A percentile compares a stretch with the other conserved stretches of the same genome.
Conservation (phyloP, 371 early-diverging fungal species). For the Circinella umbellata region DNA sequence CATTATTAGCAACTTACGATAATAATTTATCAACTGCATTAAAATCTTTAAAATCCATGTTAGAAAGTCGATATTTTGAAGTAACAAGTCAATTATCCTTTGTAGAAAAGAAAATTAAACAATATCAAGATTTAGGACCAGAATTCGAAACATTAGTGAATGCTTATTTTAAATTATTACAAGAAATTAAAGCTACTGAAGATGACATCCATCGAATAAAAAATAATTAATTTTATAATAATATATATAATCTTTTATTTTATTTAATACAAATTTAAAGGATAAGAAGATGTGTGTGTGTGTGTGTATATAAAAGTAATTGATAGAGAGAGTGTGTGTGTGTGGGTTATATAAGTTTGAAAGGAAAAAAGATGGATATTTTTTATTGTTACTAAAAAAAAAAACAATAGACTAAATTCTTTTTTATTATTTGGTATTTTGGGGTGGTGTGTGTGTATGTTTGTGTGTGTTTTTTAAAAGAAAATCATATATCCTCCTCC, state of each 20-base stretch:
- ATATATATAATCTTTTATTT: background rate
- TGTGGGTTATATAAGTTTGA: background rate
- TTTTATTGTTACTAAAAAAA: background rate
- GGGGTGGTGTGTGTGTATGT: background rate
- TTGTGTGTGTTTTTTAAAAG: no score
- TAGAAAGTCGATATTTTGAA: constrained; percentile 16
- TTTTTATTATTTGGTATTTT: no score
- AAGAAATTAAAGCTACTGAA: constrained; percentile 21
- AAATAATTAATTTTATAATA: background rate
- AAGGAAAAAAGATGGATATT: no score
- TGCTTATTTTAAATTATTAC: constrained; percentile 18
- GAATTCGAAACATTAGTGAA: constrained; percentile 23
- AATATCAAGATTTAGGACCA: constrained; percentile 19
- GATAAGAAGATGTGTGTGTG: no score
- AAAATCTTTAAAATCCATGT: constrained; percentile 13
- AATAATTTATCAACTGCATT: constrained; percentile 11
- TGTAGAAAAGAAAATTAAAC: constrained; percentile 14
- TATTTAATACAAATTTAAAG: background rate
- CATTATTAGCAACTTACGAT: constrained; percentile 16
- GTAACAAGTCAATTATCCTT: constrained; percentile 14
- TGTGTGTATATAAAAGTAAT: background rate
- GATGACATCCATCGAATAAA: constrained; percentile 22
- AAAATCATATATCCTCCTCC: background rate
- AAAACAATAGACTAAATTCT: background rate
- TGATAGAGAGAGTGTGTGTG: background rate